Evolutionary conservation across 1,284 basidiomycete species (phyloP).

Genomic region (Bondarzewia mesenterica): DNA sequence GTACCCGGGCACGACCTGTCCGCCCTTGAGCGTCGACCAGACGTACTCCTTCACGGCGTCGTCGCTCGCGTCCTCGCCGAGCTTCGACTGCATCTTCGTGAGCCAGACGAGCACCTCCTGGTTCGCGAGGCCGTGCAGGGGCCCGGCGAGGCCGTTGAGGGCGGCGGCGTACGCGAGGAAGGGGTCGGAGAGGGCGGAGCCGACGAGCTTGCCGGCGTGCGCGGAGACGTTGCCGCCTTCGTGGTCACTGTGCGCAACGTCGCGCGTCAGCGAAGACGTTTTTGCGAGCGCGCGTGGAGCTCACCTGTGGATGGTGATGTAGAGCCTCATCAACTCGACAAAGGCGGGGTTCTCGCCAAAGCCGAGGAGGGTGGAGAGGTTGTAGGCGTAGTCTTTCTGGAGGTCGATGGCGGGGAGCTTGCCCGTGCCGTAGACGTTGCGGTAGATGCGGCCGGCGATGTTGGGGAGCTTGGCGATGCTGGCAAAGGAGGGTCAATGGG

Average conservation of each 20-base stretch:
- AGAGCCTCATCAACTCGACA: constrained; percentile 92
- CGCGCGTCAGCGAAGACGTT: constrained; percentile 8
- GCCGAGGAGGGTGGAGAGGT: constrained; percentile 88
- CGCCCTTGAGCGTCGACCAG: constrained; percentile 86
- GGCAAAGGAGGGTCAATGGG: constrained; percentile 6
- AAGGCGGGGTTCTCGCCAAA: constrained; percentile 87
- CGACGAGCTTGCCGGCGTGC: constrained; percentile 95
- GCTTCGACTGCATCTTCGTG: constrained; percentile 80
- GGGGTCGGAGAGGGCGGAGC: constrained; percentile 95
- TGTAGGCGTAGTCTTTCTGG: constrained; percentile 89
- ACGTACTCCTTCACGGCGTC: constrained; percentile 89
- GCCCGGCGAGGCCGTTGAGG: constrained; percentile 94
- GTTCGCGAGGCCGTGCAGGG: constrained; percentile 95
- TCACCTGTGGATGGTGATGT: constrained; percentile 93
- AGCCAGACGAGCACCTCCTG: constrained; percentile 92
- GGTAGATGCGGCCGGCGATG: constrained; percentile 95
- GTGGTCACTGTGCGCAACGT: constrained; percentile 61
- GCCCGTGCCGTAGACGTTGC: constrained; percentile 87
- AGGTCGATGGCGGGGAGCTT: constrained; percentile 87
- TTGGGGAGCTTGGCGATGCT: constrained; percentile 96
- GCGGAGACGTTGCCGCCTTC: constrained; percentile 98
- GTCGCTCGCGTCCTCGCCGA: constrained; percentile 77
- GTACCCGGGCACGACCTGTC: constrained; percentile 91
- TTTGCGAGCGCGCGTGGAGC: not conserved
- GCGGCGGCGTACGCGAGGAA: constrained; percentile 94